Conservation (phyloP, 805 yeast species). For the Pichia deserticola region DNA sequence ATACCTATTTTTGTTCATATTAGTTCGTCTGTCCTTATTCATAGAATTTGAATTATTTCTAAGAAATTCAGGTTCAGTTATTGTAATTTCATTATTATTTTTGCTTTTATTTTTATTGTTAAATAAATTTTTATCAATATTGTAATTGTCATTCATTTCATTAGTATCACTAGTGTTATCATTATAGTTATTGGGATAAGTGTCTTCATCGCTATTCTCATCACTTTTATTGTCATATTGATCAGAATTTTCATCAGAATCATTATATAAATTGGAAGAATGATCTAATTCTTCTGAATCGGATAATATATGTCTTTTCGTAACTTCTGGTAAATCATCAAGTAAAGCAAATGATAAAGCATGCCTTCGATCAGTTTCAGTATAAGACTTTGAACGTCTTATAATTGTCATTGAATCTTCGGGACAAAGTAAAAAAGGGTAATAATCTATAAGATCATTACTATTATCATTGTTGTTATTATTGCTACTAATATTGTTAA, state of each 20-base stretch:
- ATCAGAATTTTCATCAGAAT: no score
- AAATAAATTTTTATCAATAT: no score
- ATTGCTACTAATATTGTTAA: neutral
- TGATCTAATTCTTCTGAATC: neutral
- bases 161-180: no score
- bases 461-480: neutral
- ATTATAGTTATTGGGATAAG: no score
- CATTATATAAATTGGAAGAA: neutral
- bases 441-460: neutral
- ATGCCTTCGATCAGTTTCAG: conserved; percentile 5
- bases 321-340: neutral
- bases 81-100: neutral
- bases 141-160: no score
- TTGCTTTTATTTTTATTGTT: neutral
- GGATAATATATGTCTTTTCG: neutral
- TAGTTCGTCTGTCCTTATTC: conserved; percentile 3
- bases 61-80: no score
- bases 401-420: neutral
- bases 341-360: neutral
- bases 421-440: neutral
- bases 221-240: no score
- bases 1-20: conserved; percentile 14
- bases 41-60: neutral
- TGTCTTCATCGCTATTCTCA: no score
- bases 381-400: conserved; percentile 6